These are phyloP conservation scores for Dioscorea zingiberensis DNA, from an alignment of 106 monocot species.

Conservation along the genomic window DNA sequence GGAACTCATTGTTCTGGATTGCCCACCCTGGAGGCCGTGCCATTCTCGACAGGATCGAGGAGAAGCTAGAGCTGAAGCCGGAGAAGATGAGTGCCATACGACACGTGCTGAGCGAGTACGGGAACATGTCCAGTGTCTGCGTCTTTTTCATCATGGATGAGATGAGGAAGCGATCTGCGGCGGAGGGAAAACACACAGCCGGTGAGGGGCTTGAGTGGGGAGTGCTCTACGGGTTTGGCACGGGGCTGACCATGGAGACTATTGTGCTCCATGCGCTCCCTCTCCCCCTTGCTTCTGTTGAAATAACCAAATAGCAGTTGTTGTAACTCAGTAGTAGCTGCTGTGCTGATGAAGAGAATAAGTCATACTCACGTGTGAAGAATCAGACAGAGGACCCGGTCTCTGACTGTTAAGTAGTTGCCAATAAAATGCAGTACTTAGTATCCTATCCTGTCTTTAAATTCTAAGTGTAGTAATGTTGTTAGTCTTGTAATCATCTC, in stretches of 20 bases:
- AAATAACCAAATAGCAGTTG: too few relatives aligned
- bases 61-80: background rate
- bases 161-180: background rate
- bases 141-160: background rate
- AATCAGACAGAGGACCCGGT: too few relatives aligned
- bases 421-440: too few relatives aligned
- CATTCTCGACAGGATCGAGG: background rate
- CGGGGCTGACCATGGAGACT: background rate
- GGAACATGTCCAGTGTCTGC: slow-evolving; percentile 1
- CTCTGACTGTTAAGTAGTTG: too few relatives aligned
- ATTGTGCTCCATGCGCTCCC: background rate
- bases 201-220: slow-evolving; percentile 1
- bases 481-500: too few relatives aligned
- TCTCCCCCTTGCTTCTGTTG: too few relatives aligned
- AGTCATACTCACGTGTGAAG: too few relatives aligned
- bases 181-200: background rate
- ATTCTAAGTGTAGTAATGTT: too few relatives aligned
- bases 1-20: background rate
- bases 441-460: too few relatives aligned
- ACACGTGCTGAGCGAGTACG: slow-evolving; percentile 4
- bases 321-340: too few relatives aligned
- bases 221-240: slow-evolving; percentile 5
- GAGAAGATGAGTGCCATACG: slow-evolving; percentile 1
- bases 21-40: slow-evolving; percentile 4
- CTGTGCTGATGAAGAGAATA: too few relatives aligned